A percentile compares a stretch with the other conserved stretches of the same genome.
Conservation (phyloP, 306 rosid species). For the Sicyos edulis region DNA sequence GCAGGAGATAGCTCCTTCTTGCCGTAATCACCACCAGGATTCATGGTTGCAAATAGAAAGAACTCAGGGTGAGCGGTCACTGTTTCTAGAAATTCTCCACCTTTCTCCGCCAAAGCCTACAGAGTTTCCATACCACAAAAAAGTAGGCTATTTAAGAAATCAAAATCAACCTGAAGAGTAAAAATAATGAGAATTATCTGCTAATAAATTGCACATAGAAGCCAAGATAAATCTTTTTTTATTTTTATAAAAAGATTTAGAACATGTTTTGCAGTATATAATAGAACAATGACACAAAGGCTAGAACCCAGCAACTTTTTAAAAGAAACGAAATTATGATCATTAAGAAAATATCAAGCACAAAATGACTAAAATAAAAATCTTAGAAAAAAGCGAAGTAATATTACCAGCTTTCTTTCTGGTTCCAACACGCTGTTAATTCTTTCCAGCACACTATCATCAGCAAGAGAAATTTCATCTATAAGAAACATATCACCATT, state of each 20-base stretch:
- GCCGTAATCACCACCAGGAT: constrained; percentile 98
- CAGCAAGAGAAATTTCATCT: constrained; percentile 95
- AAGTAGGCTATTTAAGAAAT: neutral
- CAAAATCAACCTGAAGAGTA: neutral
- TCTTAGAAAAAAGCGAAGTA: neutral
- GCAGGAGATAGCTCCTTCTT: constrained; percentile 88
- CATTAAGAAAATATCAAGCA: neutral
- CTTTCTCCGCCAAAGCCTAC: constrained; percentile 87
- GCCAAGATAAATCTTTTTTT: neutral
- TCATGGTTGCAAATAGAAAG: constrained; percentile 90
- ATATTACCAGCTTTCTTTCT: constrained; percentile 64
- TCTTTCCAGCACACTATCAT: constrained; percentile 98
- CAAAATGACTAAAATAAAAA: neutral
- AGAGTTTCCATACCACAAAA: constrained; percentile 21
- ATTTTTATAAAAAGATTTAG: neutral
- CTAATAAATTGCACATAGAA: neutral
- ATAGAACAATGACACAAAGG: neutral
- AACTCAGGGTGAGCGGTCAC: constrained; percentile 60
- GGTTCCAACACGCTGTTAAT: constrained; percentile 91
- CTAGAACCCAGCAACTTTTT: neutral
- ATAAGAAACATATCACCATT: constrained; percentile 78
- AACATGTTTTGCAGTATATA: neutral
- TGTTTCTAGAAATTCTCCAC: constrained; percentile 70
- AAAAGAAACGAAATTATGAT: neutral
- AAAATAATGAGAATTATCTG: neutral